Evolutionary conservation across 257 asterid genomes (phyloP), one percentile per base, ranked within the genome.

Genomic region (Eucommia ulmoides): DNA sequence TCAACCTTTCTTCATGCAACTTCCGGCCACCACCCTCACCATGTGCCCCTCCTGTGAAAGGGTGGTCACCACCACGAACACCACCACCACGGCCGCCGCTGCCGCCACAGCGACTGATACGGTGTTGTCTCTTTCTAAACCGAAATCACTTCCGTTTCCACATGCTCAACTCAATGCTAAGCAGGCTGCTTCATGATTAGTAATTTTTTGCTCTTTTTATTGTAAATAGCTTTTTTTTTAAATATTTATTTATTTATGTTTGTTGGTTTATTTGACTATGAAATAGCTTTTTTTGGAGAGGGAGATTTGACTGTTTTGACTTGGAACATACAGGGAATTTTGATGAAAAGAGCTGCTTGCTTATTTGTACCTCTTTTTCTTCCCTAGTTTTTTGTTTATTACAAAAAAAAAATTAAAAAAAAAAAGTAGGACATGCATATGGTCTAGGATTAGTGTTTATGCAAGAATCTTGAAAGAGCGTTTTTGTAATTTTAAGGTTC

Each of bases 1-100:
- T 8, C 82, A 79, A 57, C 95, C 95, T 18, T 84, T 84, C 44
- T 84, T 77, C 78, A 79, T 76, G 88, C 95, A 88, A n/a, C 79
- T 65, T 11, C 97, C 97, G 5, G 68, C 97, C 18, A 84, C 97
- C 14, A 84, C 97, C 26, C 93, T 88, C 53, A n/a, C n/a, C n/a
- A n/a, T n/a, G n/a, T n/a, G n/a, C n/a, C n/a, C n/a, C n/a, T n/a
- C n/a, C n/a, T n/a, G 97, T 33, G 88, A 81, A 33, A 79, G 88
- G 59, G 84, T 81, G 1, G 79, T 63, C 54, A 17, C 93, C 54
- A 48, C 78, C 63, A 3, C 78, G 59, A 3, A 70, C 51, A 0
- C 73, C 33, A 0, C 72, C 33, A 0, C 63, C 5, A 0, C 55
- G 41, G 9, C 65, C 22, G 4, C 57, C 21, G 5, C 33, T 0